Evolutionary conservation across 805 yeast genomes (phyloP).

Genomic region (Ogataea corticis): DNA sequence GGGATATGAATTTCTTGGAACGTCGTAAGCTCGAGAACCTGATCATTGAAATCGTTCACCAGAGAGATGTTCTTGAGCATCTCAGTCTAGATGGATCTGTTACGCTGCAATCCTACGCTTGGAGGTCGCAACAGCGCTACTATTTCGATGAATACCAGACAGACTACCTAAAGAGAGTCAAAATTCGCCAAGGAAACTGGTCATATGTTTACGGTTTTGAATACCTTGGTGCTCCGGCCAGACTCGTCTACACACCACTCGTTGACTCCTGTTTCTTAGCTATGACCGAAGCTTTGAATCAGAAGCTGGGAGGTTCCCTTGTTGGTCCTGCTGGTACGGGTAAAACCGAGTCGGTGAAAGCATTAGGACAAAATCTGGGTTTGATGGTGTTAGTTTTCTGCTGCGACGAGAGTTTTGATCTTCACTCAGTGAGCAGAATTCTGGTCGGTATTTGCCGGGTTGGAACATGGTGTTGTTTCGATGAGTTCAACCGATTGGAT

Average conservation of each 20-base stretch:
- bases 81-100: neutral
- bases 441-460: slow-evolving; percentile 75
- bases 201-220: slow-evolving; percentile 72
- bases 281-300: slow-evolving; percentile 72
- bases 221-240: slow-evolving; percentile 72
- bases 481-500: slow-evolving; percentile 85
- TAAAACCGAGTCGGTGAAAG: slow-evolving; percentile 87
- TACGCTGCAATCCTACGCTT: slow-evolving; percentile 30
- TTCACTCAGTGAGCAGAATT: slow-evolving; percentile 73
- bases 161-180: slow-evolving; percentile 33
- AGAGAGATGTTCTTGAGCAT: slow-evolving; percentile 38
- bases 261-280: slow-evolving; percentile 63
- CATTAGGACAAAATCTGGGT: slow-evolving; percentile 79
- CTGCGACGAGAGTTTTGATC: slow-evolving; percentile 89
- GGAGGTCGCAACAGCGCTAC: slow-evolving; percentile 58
- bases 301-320: slow-evolving; percentile 82
- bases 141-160: slow-evolving; percentile 32
- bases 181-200: slow-evolving; percentile 53
- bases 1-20: slow-evolving; percentile 28
- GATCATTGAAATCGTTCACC: slow-evolving; percentile 69
- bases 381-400: slow-evolving; percentile 81
- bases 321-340: slow-evolving; percentile 99
- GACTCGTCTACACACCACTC: slow-evolving; percentile 75
- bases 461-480: slow-evolving; percentile 96
- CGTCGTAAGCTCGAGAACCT: slow-evolving; percentile 56